Evolutionary conservation across 169 alveolate genomes (phyloP).

Genomic region (Babesia divergens): DNA sequence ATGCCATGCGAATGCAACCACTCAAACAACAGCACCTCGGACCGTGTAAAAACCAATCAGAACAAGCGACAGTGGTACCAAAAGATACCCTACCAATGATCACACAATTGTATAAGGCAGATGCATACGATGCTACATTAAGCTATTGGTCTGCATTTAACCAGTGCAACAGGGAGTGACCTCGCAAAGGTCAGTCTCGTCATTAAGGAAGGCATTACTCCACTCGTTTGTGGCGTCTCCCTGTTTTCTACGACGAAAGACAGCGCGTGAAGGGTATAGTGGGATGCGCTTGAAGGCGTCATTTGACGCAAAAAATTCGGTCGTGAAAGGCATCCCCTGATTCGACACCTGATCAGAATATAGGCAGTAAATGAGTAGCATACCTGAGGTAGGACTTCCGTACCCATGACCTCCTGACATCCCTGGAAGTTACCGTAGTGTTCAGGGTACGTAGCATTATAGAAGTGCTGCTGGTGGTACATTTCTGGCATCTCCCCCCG

Average conservation of each 20-base stretch:
- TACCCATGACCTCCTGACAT: constrained; percentile 5
- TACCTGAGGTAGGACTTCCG: constrained; percentile 16
- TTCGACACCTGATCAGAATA: not conserved
- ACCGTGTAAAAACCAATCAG: no score
- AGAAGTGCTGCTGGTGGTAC: constrained; percentile 22
- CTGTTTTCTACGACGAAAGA: constrained; percentile 70
- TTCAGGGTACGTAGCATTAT: not conserved
- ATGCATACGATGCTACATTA: constrained; percentile 1
- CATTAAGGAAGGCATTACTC: constrained; percentile 78
- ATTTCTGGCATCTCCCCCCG: not conserved
- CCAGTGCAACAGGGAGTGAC: constrained; percentile 30
- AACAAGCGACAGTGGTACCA: no score
- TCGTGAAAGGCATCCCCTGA: constrained; percentile 21
- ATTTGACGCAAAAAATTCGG: constrained; percentile 57
- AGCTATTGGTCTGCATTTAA: not conserved
- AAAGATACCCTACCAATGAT: no score
- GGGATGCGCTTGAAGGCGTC: constrained; percentile 56
- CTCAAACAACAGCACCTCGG: no score
- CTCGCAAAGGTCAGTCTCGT: constrained; percentile 19
- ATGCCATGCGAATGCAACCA: no score
- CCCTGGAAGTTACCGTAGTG: not conserved
- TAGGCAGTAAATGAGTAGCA: not conserved
- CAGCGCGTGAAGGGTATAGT: constrained; percentile 34
- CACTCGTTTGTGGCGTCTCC: constrained; percentile 81
- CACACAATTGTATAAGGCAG: no score